Percentiles rank a stretch among this genome's conserved stretches.
Conservation (phyloP, 495 filamentous ascomycete genomes). For the Penicillium longicatenatum region DNA sequence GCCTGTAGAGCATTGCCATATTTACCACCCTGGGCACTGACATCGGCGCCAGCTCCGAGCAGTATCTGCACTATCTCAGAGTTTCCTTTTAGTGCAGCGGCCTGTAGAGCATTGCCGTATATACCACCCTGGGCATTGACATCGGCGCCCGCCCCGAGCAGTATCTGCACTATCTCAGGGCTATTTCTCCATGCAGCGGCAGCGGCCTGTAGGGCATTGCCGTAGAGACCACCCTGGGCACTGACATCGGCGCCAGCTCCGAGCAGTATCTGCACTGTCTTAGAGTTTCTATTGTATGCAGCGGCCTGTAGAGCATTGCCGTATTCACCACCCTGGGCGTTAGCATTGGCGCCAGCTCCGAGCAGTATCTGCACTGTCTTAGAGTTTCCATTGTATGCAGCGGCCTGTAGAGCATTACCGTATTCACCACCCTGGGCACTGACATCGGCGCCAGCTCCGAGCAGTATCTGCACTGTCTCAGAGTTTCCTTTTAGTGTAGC, state of each 20-base stretch:
- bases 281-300: no score
- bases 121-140: neutral
- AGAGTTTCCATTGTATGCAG: no score
- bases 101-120: slow-evolving; percentile 1
- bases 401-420: no score
- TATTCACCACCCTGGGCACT: no score
- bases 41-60: neutral
- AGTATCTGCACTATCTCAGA: neutral
- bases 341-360: no score
- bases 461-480: slow-evolving; percentile 1
- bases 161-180: neutral
- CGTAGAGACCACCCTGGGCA: neutral
- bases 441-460: neutral
- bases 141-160: neutral
- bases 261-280: no score
- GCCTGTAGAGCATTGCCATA: slow-evolving; percentile 1
- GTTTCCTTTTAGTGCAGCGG: neutral
- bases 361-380: no score
- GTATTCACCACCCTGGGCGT: no score
- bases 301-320: no score
- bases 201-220: slow-evolving; percentile 3
- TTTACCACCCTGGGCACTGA: neutral
- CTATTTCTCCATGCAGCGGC: neutral
- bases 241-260: neutral
- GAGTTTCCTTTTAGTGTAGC: neutral